A percentile compares a stretch with the other conserved stretches of the same genome.
These are phyloP conservation scores for Fragilariopsis cylindrus DNA, from an alignment of 108 stramenopile species.

Conservation along the genomic window DNA sequence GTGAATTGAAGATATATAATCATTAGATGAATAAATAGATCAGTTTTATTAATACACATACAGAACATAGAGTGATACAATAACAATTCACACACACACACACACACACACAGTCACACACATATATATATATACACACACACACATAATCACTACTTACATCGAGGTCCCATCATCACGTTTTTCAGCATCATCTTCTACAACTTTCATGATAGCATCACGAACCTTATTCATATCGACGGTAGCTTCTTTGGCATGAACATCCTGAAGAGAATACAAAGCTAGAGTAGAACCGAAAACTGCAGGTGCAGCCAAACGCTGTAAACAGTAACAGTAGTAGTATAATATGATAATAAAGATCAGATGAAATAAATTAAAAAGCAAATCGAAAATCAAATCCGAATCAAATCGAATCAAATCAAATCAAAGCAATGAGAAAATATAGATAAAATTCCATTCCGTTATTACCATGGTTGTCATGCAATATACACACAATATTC, in stretches of 20 bases:
- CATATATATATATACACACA: no score
- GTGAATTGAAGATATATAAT: no score
- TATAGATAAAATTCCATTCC: background rate
- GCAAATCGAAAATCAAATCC: no score
- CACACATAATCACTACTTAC: background rate
- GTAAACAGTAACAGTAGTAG: background rate
- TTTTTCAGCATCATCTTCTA: constrained; percentile 74
- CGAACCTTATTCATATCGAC: constrained; percentile 70
- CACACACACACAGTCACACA: no score
- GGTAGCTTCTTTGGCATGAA: constrained; percentile 40
- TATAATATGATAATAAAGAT: background rate
- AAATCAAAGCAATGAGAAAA: background rate
- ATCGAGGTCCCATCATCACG: constrained; percentile 78
- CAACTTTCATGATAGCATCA: constrained; percentile 65
- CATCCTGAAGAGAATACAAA: constrained; percentile 28
- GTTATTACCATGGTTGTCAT: no score
- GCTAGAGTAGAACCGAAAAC: constrained; percentile 23
- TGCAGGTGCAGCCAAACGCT: constrained; percentile 46
- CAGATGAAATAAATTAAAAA: no score
- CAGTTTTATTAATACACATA: no score
- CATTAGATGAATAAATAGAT: no score
- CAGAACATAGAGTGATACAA: no score
- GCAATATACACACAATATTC: no score
- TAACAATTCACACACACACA: no score
- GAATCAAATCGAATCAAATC: background rate